Evolutionary conservation across 2,329 filamentous ascomycete genomes (phyloP).

Genomic region (Penicillium thymicola): DNA sequence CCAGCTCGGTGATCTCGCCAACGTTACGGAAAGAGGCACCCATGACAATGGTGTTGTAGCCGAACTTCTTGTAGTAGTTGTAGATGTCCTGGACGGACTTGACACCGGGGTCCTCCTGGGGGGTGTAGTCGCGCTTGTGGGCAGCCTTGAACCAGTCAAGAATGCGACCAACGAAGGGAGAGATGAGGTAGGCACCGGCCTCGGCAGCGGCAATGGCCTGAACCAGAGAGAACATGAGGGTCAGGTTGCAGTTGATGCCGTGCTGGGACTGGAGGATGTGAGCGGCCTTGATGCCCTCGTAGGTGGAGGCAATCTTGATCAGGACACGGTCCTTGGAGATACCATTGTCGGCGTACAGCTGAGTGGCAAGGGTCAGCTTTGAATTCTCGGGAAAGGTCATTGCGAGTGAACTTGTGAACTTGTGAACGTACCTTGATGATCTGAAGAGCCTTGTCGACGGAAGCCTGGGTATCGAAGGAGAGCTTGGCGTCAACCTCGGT

Average conservation of each 20-base stretch:
- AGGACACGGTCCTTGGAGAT: conserved; percentile 91
- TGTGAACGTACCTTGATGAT: conserved; percentile 75
- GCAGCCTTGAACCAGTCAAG: conserved; percentile 99
- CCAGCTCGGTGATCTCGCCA: conserved; percentile 96
- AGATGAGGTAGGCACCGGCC: conserved; percentile 95
- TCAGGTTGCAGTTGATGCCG: conserved; percentile 97
- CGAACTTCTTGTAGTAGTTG: conserved; percentile 99
- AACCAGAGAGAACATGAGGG: conserved; percentile 93
- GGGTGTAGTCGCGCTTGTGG: conserved; percentile 87
- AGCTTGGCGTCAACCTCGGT: conserved; percentile 96
- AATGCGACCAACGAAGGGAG: conserved; percentile 97
- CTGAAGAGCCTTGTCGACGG: conserved; percentile 91
- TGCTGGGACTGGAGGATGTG: conserved; percentile 95
- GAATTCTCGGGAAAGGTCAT: not conserved
- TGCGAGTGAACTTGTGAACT: not conserved
- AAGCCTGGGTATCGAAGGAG: conserved; percentile 91
- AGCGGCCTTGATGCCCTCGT: conserved; percentile 99
- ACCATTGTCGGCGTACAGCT: conserved; percentile 93
- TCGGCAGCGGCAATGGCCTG: conserved; percentile 97
- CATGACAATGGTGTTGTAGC: conserved; percentile 99
- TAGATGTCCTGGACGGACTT: conserved; percentile 89
- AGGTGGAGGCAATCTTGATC: conserved; percentile 99
- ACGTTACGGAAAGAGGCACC: conserved; percentile 95
- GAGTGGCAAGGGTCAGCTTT: conserved; percentile 24
- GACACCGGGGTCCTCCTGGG: conserved; percentile 93